Evolutionary conservation across 495 filamentous ascomycete species (phyloP), one percentile per base, ranked within the genome.

Genomic region (Endocarpon pusillum): DNA sequence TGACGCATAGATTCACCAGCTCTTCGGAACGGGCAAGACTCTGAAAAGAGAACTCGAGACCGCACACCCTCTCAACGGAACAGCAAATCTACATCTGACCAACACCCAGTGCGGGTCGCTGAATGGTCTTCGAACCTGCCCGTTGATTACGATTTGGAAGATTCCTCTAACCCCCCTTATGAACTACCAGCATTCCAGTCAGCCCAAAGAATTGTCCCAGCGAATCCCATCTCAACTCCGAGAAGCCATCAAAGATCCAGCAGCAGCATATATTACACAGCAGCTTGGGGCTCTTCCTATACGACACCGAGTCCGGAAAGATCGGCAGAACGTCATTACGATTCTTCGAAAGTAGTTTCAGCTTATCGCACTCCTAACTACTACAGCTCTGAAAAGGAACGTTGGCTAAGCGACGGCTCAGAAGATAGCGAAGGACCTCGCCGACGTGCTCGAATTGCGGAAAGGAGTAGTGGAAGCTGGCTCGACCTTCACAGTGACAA

Each of bases 271-370:
- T 73, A 72, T 53, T 75, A 71, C 40, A 73, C 72, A 20, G 73
- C 73, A 16, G 71, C 67, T 44, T 81, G 76, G 77, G 78, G 78
- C 8, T 83, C 78, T 9, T 77, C 78, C 35, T 81, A 81, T 55
- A 71, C 66, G 22, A 57, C 61, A 33, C 62, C 61, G 3, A 64
- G 61, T 59, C 47, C 69, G 53, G 45, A 57, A 46, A 48, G 53
- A 58, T 31, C 12, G 19, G 5, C 12, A 17, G 15, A 23, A 36
- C 6, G 17, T 14, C 9, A 34, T 15, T 15, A 34, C 33, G 12
- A 5, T 11, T 17, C 7, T 16, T 26, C 42, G 39, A 42, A 33
- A 29, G 16, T 34, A 39, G 7, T 35, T 36, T 21, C 29, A 33
- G 7, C 19, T 42, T 3, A 36, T 41, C 20, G 37, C 42, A 11